Percentiles rank a stretch among this genome's conserved stretches.
Conservation (phyloP, 306 rosid species). For the Vigna radiata region DNA sequence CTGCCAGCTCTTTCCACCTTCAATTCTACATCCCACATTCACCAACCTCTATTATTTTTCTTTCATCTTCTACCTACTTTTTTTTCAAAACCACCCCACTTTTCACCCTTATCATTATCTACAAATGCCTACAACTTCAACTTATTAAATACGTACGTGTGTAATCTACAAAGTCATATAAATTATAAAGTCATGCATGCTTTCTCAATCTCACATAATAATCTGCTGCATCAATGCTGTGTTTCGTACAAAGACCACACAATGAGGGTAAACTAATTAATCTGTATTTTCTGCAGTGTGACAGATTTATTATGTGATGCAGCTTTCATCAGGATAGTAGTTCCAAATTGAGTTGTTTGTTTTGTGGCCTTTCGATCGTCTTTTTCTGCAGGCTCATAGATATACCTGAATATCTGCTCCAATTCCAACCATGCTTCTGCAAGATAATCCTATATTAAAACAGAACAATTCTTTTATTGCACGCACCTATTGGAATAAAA, state of each 20-base stretch:
- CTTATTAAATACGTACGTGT: constrained; percentile 3
- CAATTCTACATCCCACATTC: constrained; percentile 29
- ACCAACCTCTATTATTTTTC: constrained; percentile 13
- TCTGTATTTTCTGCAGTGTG: constrained; percentile 25
- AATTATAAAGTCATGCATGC: neutral
- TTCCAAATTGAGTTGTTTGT: constrained; percentile 33
- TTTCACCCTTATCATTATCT: neutral
- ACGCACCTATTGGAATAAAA: neutral
- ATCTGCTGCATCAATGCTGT: too few relatives aligned
- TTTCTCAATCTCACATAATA: neutral
- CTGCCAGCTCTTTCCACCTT: constrained; percentile 30
- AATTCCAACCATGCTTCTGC: constrained; percentile 34
- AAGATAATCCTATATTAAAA: neutral
- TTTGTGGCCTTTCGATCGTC: constrained; percentile 29
- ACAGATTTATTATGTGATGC: constrained; percentile 32
- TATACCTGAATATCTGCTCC: constrained; percentile 14
- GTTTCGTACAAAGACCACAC: too few relatives aligned
- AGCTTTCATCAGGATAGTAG: constrained; percentile 40
- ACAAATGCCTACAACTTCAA: constrained; percentile 13
- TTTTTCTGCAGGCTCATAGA: constrained; percentile 1
- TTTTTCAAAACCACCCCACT: too few relatives aligned
- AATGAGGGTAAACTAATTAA: constrained; percentile 2
- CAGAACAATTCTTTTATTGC: neutral
- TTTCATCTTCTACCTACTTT: neutral
- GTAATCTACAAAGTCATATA: neutral